Conservation (phyloP, 768 basidiomycete genomes). For the Rhodosporidiobolus sp. region DNA sequence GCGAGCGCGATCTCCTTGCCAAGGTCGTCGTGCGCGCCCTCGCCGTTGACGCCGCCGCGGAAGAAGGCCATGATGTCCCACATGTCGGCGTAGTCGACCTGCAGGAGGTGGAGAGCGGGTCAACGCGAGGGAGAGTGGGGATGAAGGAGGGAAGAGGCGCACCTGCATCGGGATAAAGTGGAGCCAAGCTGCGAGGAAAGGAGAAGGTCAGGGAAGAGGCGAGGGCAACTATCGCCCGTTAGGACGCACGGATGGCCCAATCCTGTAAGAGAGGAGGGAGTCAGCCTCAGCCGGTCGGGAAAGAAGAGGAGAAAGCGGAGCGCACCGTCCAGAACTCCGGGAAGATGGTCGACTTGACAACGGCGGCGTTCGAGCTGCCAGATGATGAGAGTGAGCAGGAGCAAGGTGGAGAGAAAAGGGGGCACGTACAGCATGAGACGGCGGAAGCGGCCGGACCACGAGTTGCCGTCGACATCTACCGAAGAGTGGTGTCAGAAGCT, state of each 20-base stretch:
- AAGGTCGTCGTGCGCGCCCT: conserved; percentile 42
- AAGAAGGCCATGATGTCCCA: conserved; percentile 44
- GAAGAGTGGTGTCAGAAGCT: background rate
- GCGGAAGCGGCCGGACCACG: conserved; percentile 41
- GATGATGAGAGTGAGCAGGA: background rate
- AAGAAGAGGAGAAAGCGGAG: no score
- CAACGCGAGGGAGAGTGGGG: background rate
- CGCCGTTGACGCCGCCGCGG: conserved; percentile 38
- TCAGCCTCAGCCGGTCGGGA: background rate
- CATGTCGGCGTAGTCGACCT: conserved; percentile 41
- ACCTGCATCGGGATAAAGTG: conserved; percentile 45
- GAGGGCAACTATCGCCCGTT: background rate
- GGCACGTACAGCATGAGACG: conserved; percentile 38
- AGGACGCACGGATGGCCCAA: conserved; percentile 38
- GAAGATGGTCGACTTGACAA: conserved; percentile 43
- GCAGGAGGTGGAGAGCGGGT: no score
- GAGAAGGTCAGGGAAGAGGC: no score
- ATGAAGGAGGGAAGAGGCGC: background rate
- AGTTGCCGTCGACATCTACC: conserved; percentile 40
- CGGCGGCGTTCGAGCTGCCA: conserved; percentile 34
- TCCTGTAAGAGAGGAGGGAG: conserved; percentile 15
- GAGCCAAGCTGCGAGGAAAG: conserved; percentile 34
- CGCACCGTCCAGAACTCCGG: conserved; percentile 43
- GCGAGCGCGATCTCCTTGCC: conserved; percentile 39
- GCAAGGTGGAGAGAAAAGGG: no score